Conservation (phyloP, 2,329 filamentous ascomycete genomes). For the Cladosporium sp. region DNA sequence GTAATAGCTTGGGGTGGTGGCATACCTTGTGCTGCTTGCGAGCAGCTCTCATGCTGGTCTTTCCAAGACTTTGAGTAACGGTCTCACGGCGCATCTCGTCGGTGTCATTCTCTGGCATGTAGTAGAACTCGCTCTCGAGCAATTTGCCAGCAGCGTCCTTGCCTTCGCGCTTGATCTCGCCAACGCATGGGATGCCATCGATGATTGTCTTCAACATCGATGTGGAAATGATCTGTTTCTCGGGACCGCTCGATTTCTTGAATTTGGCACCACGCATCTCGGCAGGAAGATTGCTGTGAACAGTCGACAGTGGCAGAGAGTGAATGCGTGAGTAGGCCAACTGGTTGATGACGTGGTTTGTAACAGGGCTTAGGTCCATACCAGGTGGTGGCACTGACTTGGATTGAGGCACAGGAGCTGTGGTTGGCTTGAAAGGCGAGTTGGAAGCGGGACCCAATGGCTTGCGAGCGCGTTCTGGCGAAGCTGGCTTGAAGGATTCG, state of each 20-base stretch:
- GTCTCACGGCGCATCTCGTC: conserved; percentile 75
- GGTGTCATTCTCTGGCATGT: conserved; percentile 79
- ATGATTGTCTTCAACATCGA: conserved; percentile 67
- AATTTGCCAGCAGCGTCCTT: conserved; percentile 94
- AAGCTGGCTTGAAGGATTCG: conserved; percentile 68
- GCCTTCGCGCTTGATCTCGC: conserved; percentile 82
- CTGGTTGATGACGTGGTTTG: conserved; percentile 91
- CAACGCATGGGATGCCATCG: conserved; percentile 72
- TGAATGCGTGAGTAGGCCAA: conserved; percentile 90
- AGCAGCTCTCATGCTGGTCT: conserved; percentile 83
- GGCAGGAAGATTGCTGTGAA: conserved; percentile 79
- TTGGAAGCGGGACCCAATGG: conserved; percentile 26
- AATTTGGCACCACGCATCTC: conserved; percentile 37
- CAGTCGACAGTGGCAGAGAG: conserved; percentile 83
- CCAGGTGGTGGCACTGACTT: conserved; percentile 14
- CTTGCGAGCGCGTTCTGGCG: conserved; percentile 51
- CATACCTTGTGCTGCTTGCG: conserved; percentile 95
- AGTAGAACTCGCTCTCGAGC: conserved; percentile 96
- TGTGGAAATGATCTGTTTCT: conserved; percentile 45
- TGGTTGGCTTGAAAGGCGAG: conserved; percentile 23
- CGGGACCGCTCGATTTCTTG: conserved; percentile 25
- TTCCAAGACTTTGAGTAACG: conserved; percentile 79
- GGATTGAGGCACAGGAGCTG: conserved; percentile 19
- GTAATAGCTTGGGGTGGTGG: conserved; percentile 9
- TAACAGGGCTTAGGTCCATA: conserved; percentile 45